phyloP scores from a whole-genome alignment of 306 rosid species.

The Quercus suber region DNA sequence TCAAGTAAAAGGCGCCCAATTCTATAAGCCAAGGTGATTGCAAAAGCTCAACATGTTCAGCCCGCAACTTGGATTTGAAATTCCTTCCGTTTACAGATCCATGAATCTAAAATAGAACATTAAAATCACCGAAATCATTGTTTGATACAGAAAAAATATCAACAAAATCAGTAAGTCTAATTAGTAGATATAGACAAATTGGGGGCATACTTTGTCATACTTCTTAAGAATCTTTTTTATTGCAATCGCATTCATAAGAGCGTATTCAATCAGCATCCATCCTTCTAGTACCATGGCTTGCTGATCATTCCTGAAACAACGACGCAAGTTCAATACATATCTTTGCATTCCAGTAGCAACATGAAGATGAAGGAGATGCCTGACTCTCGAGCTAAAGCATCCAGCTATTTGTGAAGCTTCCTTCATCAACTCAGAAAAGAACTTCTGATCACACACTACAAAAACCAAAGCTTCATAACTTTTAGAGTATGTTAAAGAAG shows the following conservation, averaged over 20 bases:
- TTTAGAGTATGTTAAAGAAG: not conserved
- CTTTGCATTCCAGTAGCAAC: slow-evolving; percentile 68
- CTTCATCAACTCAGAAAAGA: slow-evolving; percentile 81
- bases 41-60: slow-evolving; percentile 77
- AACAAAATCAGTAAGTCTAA: slow-evolving; percentile 2
- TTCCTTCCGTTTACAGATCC: slow-evolving; percentile 67
- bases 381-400: slow-evolving; percentile 72
- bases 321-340: slow-evolving; percentile 49
- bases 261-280: slow-evolving; percentile 68
- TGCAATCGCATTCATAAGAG: slow-evolving; percentile 80
- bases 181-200: not conserved
- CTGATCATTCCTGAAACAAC: slow-evolving; percentile 65
- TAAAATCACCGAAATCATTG: not conserved
- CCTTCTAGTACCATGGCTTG: slow-evolving; percentile 63
- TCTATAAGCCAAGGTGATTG: slow-evolving; percentile 93
- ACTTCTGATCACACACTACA: slow-evolving; percentile 68
- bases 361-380: slow-evolving; percentile 80
- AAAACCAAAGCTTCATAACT: slow-evolving; percentile 2
- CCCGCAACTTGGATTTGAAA: slow-evolving; percentile 70
- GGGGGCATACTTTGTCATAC: slow-evolving; percentile 74
- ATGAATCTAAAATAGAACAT: not conserved
- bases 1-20: slow-evolving; percentile 83
- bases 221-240: slow-evolving; percentile 90
- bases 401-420: slow-evolving; percentile 71
- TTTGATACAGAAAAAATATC: not conserved